These are phyloP conservation scores for Beauveria medogensis DNA, from an alignment of 2,329 filamentous ascomycete species.

Conservation along the genomic window DNA sequence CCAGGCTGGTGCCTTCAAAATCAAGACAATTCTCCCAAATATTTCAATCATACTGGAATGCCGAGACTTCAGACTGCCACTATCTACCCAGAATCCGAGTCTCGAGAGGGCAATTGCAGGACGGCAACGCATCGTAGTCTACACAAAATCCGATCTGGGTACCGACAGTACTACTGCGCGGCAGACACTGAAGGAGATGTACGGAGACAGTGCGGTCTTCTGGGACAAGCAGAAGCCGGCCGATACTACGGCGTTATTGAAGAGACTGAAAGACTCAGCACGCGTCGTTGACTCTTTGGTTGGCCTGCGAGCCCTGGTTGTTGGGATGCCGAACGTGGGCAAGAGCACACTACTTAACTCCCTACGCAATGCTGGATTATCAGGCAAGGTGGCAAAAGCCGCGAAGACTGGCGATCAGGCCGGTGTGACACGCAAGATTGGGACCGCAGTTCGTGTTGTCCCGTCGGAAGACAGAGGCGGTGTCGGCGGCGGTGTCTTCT, in stretches of 20 bases:
- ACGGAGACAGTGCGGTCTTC: conserved; percentile 32
- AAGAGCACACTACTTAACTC: conserved; percentile 93
- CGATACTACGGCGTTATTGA: conserved; percentile 32
- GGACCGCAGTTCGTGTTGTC: conserved; percentile 71
- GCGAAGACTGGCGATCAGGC: conserved; percentile 80
- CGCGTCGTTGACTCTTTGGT: conserved; percentile 49
- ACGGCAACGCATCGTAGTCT: conserved; percentile 71
- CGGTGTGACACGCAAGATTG: conserved; percentile 81
- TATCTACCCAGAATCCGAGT: conserved; percentile 82
- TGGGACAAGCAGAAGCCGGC: conserved; percentile 31
- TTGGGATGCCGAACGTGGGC: conserved; percentile 96
- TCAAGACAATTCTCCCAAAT: conserved; percentile 70
- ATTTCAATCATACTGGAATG: conserved; percentile 91
- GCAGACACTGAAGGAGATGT: conserved; percentile 24
- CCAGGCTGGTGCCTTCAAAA: conserved; percentile 68
- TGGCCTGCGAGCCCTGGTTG: conserved; percentile 76
- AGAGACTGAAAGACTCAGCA: conserved; percentile 25
- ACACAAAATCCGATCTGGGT: conserved; percentile 81
- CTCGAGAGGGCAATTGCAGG: conserved; percentile 73
- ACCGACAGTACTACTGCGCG: conserved; percentile 22
- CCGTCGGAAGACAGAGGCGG: conserved; percentile 31
- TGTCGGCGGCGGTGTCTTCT: conserved; percentile 59
- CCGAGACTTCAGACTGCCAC: conserved; percentile 82
- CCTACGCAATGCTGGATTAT: conserved; percentile 58
- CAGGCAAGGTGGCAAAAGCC: conserved; percentile 49